phyloP scores from a whole-genome alignment of 106 monocot genomes.

The Ottelia alismoides region DNA sequence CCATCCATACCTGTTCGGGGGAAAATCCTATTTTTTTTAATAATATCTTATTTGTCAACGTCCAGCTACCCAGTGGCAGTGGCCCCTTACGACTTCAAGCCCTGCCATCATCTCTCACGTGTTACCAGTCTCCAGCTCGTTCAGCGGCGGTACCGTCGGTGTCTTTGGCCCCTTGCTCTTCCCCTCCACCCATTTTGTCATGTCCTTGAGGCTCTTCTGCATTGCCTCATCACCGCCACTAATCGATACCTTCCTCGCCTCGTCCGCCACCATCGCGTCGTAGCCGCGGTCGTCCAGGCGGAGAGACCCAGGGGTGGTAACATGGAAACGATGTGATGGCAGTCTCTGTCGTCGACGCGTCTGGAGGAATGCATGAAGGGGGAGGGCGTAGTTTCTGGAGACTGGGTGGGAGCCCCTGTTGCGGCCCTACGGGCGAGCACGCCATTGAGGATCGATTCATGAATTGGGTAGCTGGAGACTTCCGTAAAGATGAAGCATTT shows the following conservation, averaged over 20 bases:
- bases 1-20: too few relatives aligned
- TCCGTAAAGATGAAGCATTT: too few relatives aligned
- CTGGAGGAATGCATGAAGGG: constrained; percentile 9
- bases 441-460: constrained; percentile 28
- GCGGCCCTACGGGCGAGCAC: constrained; percentile 33
- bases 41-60: too few relatives aligned
- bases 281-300: constrained; percentile 13
- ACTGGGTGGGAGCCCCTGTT: constrained; percentile 11
- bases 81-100: constrained; percentile 8
- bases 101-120: constrained; percentile 18
- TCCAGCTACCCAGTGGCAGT: too few relatives aligned
- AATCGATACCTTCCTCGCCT: too few relatives aligned
- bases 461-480: neutral
- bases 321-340: constrained; percentile 42
- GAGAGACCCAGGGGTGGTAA: constrained; percentile 52
- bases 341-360: neutral
- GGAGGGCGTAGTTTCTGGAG: constrained; percentile 29
- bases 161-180: constrained; percentile 8
- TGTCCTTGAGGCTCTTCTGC: constrained; percentile 22
- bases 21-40: too few relatives aligned
- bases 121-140: constrained; percentile 5
- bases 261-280: neutral
- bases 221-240: constrained; percentile 12
- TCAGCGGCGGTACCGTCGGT: constrained; percentile 3
- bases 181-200: constrained; percentile 19